Percentiles rank a stretch among this genome's conserved stretches.
These are phyloP conservation scores for Debaryomyces udenii DNA, from an alignment of 1,139 yeast genomes.

Conservation along the genomic window DNA sequence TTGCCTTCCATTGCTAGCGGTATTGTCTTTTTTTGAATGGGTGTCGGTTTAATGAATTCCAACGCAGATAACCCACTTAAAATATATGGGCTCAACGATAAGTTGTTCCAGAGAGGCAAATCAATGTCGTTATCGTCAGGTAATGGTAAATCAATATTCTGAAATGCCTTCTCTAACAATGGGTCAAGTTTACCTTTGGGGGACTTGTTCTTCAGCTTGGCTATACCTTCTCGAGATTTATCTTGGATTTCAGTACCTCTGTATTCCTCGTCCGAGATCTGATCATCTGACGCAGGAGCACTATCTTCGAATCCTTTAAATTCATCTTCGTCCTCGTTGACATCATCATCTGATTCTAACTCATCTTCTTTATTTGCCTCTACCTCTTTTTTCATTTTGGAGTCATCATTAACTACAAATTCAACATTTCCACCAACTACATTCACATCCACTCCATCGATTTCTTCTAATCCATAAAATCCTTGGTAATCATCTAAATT, in stretches of 20 bases:
- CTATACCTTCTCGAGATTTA: not conserved
- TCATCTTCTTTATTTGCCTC: constrained; percentile 15
- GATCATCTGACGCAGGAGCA: constrained; percentile 14
- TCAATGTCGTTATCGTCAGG: constrained; percentile 46
- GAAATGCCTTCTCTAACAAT: constrained; percentile 29
- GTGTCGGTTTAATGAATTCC: constrained; percentile 75
- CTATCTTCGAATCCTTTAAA: constrained; percentile 17
- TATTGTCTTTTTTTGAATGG: constrained; percentile 76
- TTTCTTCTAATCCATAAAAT: constrained; percentile 88
- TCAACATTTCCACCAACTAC: constrained; percentile 65
- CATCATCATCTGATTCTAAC: constrained; percentile 22
- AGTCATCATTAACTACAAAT: constrained; percentile 56
- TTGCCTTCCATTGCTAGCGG: constrained; percentile 73
- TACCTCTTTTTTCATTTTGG: constrained; percentile 17
- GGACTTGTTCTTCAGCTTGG: constrained; percentile 7
- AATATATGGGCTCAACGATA: constrained; percentile 53
- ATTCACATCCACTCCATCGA: constrained; percentile 87
- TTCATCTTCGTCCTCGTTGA: constrained; percentile 13
- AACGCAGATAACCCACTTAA: constrained; percentile 60
- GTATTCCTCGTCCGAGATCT: constrained; percentile 15
- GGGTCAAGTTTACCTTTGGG: constrained; percentile 14
- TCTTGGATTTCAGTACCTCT: constrained; percentile 5
- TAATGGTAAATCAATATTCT: constrained; percentile 27
- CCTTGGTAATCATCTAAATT: constrained; percentile 88
- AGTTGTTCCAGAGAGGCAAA: constrained; percentile 61